Evolutionary conservation across 192 early-diverging fungal species (phyloP).

Genomic region (Geosiphon pyriformis): DNA sequence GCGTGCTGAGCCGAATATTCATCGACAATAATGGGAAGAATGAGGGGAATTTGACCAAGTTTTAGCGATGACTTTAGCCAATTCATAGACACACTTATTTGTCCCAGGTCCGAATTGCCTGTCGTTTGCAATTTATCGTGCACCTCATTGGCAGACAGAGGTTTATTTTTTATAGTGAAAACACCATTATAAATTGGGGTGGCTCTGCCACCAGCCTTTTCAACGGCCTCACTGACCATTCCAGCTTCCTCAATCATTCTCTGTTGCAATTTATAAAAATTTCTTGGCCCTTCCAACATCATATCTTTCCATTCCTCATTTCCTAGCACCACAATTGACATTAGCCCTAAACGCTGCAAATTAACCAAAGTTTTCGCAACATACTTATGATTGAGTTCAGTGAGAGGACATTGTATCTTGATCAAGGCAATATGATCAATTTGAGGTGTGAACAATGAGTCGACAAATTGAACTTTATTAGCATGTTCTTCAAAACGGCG

Average conservation of each 20-base stretch:
- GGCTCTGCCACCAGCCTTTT: constrained; percentile 64
- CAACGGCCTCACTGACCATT: constrained; percentile 64
- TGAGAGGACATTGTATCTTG: constrained; percentile 49
- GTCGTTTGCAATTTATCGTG: too few species aligned
- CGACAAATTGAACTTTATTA: constrained; percentile 37
- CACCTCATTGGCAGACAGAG: neutral
- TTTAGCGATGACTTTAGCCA: constrained; percentile 57
- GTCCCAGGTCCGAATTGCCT: too few species aligned
- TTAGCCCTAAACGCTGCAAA: constrained; percentile 58
- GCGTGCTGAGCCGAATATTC: constrained; percentile 33
- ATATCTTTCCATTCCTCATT: constrained; percentile 41
- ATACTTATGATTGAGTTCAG: constrained; percentile 29
- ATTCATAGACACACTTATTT: constrained; percentile 37
- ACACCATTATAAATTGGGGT: constrained; percentile 63
- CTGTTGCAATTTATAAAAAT: constrained; percentile 25
- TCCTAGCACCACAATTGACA: constrained; percentile 61
- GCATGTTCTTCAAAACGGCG: neutral
- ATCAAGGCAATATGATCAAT: constrained; percentile 56
- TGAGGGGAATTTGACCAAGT: constrained; percentile 59
- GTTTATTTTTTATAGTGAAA: constrained; percentile 31
- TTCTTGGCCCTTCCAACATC: constrained; percentile 1
- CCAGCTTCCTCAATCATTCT: constrained; percentile 50
- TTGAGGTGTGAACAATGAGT: constrained; percentile 34
- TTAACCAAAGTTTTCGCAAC: constrained; percentile 57
- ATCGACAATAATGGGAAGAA: constrained; percentile 43